phyloP scores from a whole-genome alignment of 139 green algal species.

The Axilococcus clingmanii region DNA sequence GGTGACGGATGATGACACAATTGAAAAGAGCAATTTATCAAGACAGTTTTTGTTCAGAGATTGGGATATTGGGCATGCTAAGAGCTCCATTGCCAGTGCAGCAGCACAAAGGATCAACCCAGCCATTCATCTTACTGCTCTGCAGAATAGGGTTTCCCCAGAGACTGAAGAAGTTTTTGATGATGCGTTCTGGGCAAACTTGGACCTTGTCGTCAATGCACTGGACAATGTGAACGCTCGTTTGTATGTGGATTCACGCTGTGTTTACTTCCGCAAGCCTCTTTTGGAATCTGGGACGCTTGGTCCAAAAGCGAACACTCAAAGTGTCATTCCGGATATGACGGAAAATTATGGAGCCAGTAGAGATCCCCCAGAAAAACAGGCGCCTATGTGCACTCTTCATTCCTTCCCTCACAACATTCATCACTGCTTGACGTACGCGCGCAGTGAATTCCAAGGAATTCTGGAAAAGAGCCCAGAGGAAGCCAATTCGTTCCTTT shows the following conservation, averaged over 20 bases:
- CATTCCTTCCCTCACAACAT: constrained; percentile 99
- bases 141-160: constrained; percentile 93
- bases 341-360: constrained; percentile 97
- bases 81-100: constrained; percentile 62
- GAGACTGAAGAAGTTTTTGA: constrained; percentile 89
- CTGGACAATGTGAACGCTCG: constrained; percentile 95
- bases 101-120: constrained; percentile 81
- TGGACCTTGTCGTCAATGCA: constrained; percentile 92
- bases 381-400: constrained; percentile 98
- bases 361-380: constrained; percentile 85
- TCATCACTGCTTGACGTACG: constrained; percentile 91
- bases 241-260: constrained; percentile 86
- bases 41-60: constrained; percentile 97
- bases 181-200: constrained; percentile 82
- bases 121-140: constrained; percentile 47
- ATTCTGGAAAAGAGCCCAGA: constrained; percentile 79
- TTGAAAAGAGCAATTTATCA: constrained; percentile 96
- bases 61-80: constrained; percentile 89
- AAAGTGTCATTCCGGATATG: constrained; percentile 75
- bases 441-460: constrained; percentile 93
- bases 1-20: constrained; percentile 95
- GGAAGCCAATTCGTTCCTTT: constrained; percentile 86
- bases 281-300: constrained; percentile 92
- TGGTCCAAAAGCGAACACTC: constrained; percentile 98
- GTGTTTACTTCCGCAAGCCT: constrained; percentile 96